Percentiles rank a stretch among this genome's conserved stretches.
These are phyloP conservation scores for Corymbia calophylla DNA, from an alignment of 441 rosid genomes.

Conservation along the genomic window DNA sequence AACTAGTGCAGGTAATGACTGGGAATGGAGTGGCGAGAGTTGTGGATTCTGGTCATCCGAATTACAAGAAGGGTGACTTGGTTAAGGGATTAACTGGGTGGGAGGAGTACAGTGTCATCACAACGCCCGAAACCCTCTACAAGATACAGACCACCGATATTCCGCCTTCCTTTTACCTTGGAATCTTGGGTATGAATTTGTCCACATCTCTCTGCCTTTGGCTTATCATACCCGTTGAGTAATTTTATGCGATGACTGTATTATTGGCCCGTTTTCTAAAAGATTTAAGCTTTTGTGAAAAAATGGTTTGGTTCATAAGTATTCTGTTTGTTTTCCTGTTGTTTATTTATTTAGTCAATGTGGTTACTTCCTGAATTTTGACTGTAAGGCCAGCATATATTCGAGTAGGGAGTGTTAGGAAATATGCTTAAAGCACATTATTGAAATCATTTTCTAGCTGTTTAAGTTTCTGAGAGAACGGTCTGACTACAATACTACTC, in stretches of 20 bases:
- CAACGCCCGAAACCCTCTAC: conserved; percentile 2
- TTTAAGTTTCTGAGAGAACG: background rate
- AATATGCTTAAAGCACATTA: background rate
- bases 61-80: conserved; percentile 50
- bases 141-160: conserved; percentile 8
- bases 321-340: background rate
- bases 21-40: conserved; percentile 71
- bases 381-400: background rate
- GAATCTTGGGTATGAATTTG: conserved; percentile 55
- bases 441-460: background rate
- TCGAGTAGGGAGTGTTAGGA: background rate
- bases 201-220: background rate
- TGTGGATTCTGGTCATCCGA: conserved; percentile 51
- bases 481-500: background rate
- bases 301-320: background rate
- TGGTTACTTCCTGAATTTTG: background rate
- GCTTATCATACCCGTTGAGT: background rate
- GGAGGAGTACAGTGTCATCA: conserved; percentile 74
- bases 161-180: conserved; percentile 75
- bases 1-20: conserved; percentile 42
- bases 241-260: background rate
- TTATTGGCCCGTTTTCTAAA: background rate
- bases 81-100: conserved; percentile 57
- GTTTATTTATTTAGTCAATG: background rate
- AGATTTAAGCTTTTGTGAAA: background rate